Evolutionary conservation across 2,329 filamentous ascomycete species (phyloP).

Genomic region (Aspergillus novofumigatus): DNA sequence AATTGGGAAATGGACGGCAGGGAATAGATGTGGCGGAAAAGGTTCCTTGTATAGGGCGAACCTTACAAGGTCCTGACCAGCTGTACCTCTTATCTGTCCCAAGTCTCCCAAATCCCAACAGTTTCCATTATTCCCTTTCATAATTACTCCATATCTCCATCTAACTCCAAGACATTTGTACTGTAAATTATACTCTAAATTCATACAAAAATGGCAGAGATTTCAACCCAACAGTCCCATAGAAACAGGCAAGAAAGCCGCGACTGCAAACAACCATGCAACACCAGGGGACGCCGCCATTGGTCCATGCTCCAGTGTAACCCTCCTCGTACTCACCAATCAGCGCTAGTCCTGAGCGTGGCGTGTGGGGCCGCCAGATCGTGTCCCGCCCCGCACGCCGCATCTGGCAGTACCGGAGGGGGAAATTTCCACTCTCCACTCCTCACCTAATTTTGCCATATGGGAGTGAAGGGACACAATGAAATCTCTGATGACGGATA

Average conservation of each 20-base stretch:
- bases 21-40: neutral
- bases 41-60: neutral
- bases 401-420: neutral
- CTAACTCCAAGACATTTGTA: neutral
- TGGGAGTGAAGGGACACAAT: neutral
- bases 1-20: neutral
- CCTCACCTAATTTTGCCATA: neutral
- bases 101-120: no score
- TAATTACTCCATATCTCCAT: neutral
- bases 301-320: neutral
- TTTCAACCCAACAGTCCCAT: neutral
- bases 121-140: neutral
- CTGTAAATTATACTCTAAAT: neutral
- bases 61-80: neutral
- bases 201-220: neutral
- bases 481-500: neutral
- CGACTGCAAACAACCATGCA: neutral
- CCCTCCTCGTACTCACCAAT: neutral
- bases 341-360: neutral
- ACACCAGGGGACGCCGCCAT: neutral
- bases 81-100: no score
- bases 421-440: neutral
- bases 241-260: neutral
- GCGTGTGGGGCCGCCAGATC: neutral
- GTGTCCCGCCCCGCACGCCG: neutral